Evolutionary conservation across 805 yeast species (phyloP).

Genomic region (Ogataea populi-albae): DNA sequence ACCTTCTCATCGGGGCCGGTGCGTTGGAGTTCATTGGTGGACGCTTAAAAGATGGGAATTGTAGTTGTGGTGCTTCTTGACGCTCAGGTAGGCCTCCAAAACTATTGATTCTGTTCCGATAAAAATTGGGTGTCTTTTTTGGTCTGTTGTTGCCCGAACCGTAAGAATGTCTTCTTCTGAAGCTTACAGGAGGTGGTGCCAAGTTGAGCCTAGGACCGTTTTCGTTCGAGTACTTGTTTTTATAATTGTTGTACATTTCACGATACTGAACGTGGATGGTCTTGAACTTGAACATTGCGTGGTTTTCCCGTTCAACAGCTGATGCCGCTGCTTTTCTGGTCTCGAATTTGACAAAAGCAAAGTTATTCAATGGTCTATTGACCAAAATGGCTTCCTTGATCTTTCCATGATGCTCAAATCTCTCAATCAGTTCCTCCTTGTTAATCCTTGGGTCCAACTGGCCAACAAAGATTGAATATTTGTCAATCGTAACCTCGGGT

Average conservation of each 20-base stretch:
- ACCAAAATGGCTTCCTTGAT: slow-evolving; percentile 57
- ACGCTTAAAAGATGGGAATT: slow-evolving; percentile 9
- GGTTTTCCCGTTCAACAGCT: slow-evolving; percentile 84
- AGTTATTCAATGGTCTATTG: slow-evolving; percentile 48
- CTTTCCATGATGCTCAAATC: slow-evolving; percentile 68
- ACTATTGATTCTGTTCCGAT: slow-evolving; percentile 18
- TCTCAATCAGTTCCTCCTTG: slow-evolving; percentile 50
- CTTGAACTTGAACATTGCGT: slow-evolving; percentile 65
- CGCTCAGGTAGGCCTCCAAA: slow-evolving; percentile 17
- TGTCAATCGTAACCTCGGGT: slow-evolving; percentile 54
- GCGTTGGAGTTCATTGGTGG: slow-evolving; percentile 5
- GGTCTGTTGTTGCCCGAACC: slow-evolving; percentile 7
- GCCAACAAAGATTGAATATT: slow-evolving; percentile 74
- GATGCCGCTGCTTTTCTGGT: slow-evolving; percentile 75
- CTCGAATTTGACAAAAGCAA: slow-evolving; percentile 70
- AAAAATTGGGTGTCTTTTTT: slow-evolving; percentile 17
- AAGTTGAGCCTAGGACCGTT: slow-evolving; percentile 35
- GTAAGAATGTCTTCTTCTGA: slow-evolving; percentile 41
- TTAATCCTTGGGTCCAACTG: slow-evolving; percentile 58
- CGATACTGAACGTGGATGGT: slow-evolving; percentile 86
- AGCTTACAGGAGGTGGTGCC: slow-evolving; percentile 82
- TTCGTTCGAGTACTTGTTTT: slow-evolving; percentile 29
- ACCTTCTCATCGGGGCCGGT: slow-evolving; percentile 18
- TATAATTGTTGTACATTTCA: slow-evolving; percentile 47
- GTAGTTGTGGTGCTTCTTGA: slow-evolving; percentile 12